These are phyloP conservation scores for Hypoxylon sp. DNA, from an alignment of 2,329 filamentous ascomycete genomes.

Conservation along the genomic window DNA sequence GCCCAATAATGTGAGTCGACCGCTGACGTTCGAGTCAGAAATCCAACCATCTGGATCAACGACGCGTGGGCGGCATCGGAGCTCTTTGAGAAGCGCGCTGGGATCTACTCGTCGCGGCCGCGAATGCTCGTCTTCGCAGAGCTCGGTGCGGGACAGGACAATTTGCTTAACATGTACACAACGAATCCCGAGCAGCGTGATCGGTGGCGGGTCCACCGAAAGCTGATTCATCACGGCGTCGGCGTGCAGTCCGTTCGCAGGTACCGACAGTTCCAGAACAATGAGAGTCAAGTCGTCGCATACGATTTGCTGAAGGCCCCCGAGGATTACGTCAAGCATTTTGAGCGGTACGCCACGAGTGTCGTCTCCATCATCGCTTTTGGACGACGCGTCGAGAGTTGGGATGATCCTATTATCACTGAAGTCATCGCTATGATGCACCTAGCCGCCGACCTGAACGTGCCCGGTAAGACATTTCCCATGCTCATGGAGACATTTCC, in stretches of 20 bases:
- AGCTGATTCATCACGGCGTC: conserved; percentile 67
- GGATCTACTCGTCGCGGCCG: conserved; percentile 67
- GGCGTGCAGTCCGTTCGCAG: conserved; percentile 69
- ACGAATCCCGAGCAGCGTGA: conserved; percentile 58
- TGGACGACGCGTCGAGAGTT: conserved; percentile 65
- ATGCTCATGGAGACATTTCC: conserved; percentile 72
- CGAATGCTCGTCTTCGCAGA: conserved; percentile 65
- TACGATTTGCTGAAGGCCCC: conserved; percentile 63
- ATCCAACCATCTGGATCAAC: conserved; percentile 64
- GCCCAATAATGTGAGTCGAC: background rate
- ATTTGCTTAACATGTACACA: conserved; percentile 62
- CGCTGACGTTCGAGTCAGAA: conserved; percentile 46
- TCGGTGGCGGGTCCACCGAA: conserved; percentile 63
- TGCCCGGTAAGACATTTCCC: conserved; percentile 68
- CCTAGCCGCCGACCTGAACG: conserved; percentile 69
- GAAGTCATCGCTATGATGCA: conserved; percentile 73
- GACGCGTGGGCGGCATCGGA: conserved; percentile 67
- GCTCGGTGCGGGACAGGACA: conserved; percentile 61
- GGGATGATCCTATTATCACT: conserved; percentile 70
- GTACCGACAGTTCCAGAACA: conserved; percentile 69
- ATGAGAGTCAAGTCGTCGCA: conserved; percentile 70
- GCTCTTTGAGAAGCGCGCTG: conserved; percentile 68
- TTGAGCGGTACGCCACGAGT: conserved; percentile 68
- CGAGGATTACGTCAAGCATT: conserved; percentile 65
- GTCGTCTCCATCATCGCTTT: conserved; percentile 71